Conservation (phyloP, 1,139 yeast genomes). For the Saccharomycopsis hybrid region DNA sequence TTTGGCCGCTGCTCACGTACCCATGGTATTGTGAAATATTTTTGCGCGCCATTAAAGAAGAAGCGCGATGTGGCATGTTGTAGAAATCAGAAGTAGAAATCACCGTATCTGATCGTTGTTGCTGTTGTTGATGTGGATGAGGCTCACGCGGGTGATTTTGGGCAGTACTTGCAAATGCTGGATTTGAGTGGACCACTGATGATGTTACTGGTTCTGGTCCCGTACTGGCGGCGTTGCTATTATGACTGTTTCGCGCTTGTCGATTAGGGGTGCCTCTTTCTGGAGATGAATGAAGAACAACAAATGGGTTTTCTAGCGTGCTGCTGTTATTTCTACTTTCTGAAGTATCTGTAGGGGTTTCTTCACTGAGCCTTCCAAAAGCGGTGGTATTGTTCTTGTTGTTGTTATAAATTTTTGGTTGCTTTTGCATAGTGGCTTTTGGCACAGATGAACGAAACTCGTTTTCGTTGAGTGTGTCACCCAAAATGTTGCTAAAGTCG, state of each 20-base stretch:
- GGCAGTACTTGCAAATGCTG: too few species aligned
- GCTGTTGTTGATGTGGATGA: slow-evolving; percentile 1
- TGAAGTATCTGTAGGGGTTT: background rate
- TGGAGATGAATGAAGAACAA: background rate
- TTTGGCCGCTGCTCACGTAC: too few species aligned
- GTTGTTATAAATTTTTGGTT: background rate
- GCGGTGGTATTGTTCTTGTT: background rate
- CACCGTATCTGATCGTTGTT: slow-evolving; percentile 12
- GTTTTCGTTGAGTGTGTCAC: slow-evolving; percentile 7
- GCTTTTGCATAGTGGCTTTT: background rate
- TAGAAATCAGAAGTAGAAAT: slow-evolving; percentile 16
- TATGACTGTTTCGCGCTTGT: background rate
- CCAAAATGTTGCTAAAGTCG: slow-evolving; percentile 18
- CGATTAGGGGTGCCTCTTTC: background rate
- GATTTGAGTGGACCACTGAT: too few species aligned
- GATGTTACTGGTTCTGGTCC: too few species aligned
- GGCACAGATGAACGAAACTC: slow-evolving; percentile 12
- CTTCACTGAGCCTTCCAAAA: background rate
- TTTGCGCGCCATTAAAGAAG: too few species aligned
- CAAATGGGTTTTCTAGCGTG: background rate
- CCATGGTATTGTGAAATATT: too few species aligned
- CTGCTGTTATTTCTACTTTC: background rate
- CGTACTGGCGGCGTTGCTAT: too few species aligned
- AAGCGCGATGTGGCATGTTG: slow-evolving; percentile 8
- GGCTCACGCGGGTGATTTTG: too few species aligned